phyloP scores from a whole-genome alignment of 176 grass and related monocot genomes.

The Bonia amplexicaulis region DNA sequence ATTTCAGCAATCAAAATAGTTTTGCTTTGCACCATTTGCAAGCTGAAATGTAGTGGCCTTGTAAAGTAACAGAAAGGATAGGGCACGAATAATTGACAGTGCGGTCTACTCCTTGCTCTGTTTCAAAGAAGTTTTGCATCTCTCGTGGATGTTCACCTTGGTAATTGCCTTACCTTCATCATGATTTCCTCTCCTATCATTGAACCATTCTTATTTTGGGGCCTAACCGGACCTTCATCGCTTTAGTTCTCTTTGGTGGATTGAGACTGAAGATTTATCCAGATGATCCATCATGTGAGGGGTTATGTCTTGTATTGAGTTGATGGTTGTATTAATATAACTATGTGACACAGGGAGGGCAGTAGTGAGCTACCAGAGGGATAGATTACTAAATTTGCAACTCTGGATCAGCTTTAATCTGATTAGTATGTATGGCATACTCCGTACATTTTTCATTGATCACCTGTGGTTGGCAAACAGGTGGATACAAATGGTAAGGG shows the following conservation, averaged over 20 bases:
- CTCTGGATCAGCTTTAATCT: neutral
- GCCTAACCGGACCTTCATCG: neutral
- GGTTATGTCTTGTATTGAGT: neutral
- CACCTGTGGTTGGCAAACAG: constrained; percentile 37
- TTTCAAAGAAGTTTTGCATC: constrained; percentile 2
- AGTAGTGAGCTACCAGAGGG: neutral
- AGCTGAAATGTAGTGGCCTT: neutral
- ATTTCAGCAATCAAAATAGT: neutral
- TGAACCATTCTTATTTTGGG: neutral
- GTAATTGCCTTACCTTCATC: neutral
- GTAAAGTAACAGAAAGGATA: neutral
- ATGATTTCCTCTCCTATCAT: neutral
- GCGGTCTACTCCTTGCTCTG: neutral
- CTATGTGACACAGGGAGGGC: neutral
- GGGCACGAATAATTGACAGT: neutral
- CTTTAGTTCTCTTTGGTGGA: neutral
- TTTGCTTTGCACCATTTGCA: constrained; percentile 14
- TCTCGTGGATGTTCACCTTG: neutral
- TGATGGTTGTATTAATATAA: neutral
- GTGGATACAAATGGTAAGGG: constrained; percentile 94
- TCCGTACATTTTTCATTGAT: constrained; percentile 18
- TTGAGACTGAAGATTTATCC: neutral
- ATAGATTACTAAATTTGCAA: neutral
- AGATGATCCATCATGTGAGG: neutral
- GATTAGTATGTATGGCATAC: neutral